These are phyloP conservation scores for Hymenoscyphus scutula DNA, from an alignment of 2,329 filamentous ascomycete species.

Conservation along the genomic window DNA sequence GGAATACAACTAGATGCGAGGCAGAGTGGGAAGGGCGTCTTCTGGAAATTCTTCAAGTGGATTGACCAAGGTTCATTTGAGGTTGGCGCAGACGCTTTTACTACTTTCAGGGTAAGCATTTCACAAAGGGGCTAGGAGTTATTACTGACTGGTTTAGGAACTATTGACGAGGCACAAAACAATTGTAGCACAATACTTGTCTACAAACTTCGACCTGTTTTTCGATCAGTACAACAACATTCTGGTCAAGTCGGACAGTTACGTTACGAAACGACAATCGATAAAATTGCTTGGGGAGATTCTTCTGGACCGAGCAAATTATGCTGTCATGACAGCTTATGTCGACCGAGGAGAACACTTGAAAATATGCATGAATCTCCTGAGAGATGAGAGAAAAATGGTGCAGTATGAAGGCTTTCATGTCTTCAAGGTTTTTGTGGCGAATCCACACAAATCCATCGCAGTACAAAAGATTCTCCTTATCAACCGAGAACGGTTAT, in stretches of 20 bases:
- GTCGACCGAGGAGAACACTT: conserved; percentile 93
- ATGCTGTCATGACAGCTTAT: conserved; percentile 96
- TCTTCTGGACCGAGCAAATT: conserved; percentile 90
- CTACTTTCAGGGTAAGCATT: conserved; percentile 78
- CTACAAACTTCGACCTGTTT: conserved; percentile 88
- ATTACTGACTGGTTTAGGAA: conserved; percentile 55
- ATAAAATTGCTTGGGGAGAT: conserved; percentile 97
- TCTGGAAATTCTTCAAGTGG: conserved; percentile 97
- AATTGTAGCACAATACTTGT: conserved; percentile 82
- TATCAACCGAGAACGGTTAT: conserved; percentile 89
- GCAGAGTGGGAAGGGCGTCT: conserved; percentile 79
- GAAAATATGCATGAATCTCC: conserved; percentile 96
- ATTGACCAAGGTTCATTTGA: conserved; percentile 96
- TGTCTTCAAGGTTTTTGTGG: conserved; percentile 99
- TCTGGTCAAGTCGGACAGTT: conserved; percentile 87
- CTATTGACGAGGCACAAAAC: conserved; percentile 92
- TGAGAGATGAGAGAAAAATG: conserved; percentile 96
- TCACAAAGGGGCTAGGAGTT: not conserved
- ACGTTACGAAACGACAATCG: conserved; percentile 96
- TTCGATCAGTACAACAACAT: conserved; percentile 87
- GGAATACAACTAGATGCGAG: conserved; percentile 73
- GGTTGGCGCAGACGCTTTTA: conserved; percentile 95
- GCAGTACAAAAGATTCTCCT: conserved; percentile 93
- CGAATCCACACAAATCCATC: conserved; percentile 96
- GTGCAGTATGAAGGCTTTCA: conserved; percentile 99